Evolutionary conservation across 371 early-diverging fungal species (phyloP).

Genomic region (Mucor plumbeus): DNA sequence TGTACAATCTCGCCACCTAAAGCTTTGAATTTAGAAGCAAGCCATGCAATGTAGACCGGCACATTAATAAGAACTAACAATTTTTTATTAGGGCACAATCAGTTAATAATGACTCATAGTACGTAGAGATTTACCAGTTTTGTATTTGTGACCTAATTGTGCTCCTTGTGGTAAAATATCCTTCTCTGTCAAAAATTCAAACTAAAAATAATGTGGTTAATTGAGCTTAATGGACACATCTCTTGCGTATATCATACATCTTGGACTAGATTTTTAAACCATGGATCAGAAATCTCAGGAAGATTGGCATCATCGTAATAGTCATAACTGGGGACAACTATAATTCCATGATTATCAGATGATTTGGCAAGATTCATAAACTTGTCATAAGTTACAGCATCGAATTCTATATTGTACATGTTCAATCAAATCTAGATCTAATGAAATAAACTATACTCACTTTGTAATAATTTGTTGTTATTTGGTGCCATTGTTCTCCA

Average conservation of each 20-base stretch:
- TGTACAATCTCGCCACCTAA: slow-evolving; percentile 60
- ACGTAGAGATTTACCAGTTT: slow-evolving; percentile 43
- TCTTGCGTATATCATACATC: slow-evolving; percentile 42
- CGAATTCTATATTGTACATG: slow-evolving; percentile 41
- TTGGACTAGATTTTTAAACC: slow-evolving; percentile 57
- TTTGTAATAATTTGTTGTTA: slow-evolving; percentile 45
- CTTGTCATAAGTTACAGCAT: slow-evolving; percentile 47
- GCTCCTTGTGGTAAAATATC: slow-evolving; percentile 49
- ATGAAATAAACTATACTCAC: slow-evolving; percentile 24
- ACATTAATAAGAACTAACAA: slow-evolving; percentile 58
- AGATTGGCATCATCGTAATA: slow-evolving; percentile 48
- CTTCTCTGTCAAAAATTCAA: slow-evolving; percentile 22
- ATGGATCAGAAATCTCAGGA: slow-evolving; percentile 49
- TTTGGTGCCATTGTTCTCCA: slow-evolving; percentile 71
- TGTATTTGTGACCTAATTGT: slow-evolving; percentile 58
- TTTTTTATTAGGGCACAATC: not conserved
- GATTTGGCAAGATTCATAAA: slow-evolving; percentile 43
- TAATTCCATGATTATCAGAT: slow-evolving; percentile 47
- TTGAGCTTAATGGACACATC: not conserved
- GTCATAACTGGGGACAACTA: slow-evolving; percentile 46
- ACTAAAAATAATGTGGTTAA: slow-evolving; percentile 8
- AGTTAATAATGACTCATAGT: not conserved
- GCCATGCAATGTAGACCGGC: slow-evolving; percentile 69
- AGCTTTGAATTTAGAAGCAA: slow-evolving; percentile 52
- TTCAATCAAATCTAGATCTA: not conserved